These are phyloP conservation scores for Puccinia horiana DNA, from an alignment of 1,284 basidiomycete genomes.

Conservation along the genomic window DNA sequence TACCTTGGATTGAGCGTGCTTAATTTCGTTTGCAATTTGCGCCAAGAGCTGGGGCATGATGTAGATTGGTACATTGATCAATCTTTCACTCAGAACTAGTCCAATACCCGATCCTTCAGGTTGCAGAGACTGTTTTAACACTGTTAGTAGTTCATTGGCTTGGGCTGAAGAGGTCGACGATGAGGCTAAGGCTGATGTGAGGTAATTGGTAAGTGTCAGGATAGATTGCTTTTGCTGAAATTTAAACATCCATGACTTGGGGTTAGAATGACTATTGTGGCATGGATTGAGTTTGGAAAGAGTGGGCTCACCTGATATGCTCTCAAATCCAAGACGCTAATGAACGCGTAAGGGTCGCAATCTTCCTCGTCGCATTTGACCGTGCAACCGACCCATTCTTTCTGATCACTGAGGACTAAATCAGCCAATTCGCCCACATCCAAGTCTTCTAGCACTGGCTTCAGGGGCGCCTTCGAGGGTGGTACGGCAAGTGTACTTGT, in stretches of 20 bases:
- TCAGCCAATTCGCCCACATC: conserved; percentile 33
- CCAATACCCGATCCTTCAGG: conserved; percentile 38
- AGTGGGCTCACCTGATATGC: conserved; percentile 25
- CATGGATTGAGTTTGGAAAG: background rate
- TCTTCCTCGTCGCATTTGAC: conserved; percentile 47
- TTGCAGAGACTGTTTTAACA: conserved; percentile 4
- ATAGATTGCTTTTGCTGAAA: conserved; percentile 40
- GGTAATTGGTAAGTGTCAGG: conserved; percentile 30
- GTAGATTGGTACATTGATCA: conserved; percentile 46
- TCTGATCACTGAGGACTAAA: conserved; percentile 39
- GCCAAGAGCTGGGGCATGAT: conserved; percentile 40
- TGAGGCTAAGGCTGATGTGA: conserved; percentile 26
- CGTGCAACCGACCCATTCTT: conserved; percentile 48
- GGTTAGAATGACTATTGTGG: background rate
- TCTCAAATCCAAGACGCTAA: conserved; percentile 42
- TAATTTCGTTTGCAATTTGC: conserved; percentile 41
- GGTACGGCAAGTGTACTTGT: background rate
- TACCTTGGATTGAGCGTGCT: conserved; percentile 48
- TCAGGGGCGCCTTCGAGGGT: conserved; percentile 32
- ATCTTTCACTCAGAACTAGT: conserved; percentile 34
- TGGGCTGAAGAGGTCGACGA: conserved; percentile 1
- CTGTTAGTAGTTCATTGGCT: conserved; percentile 16
- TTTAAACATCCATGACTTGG: background rate
- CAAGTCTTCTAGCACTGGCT: conserved; percentile 34
- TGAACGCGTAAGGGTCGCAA: conserved; percentile 47